These are phyloP conservation scores for Stellera chamaejasme DNA, from an alignment of 345 rosid genomes.

Conservation along the genomic window DNA sequence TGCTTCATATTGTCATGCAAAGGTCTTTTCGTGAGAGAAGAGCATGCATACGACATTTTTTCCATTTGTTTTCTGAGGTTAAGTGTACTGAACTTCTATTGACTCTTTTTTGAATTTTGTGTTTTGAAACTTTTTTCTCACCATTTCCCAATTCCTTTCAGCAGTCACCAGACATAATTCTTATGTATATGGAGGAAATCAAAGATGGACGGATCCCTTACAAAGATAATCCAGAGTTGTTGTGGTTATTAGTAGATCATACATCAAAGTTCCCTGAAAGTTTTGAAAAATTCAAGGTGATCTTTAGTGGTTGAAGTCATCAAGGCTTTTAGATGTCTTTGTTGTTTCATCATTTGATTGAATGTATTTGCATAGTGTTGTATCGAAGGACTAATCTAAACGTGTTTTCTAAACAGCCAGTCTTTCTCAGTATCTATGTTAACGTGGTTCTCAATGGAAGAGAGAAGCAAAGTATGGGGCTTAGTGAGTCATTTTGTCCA, in stretches of 20 bases:
- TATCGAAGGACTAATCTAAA: constrained; percentile 5
- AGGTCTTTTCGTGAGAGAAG: constrained; percentile 61
- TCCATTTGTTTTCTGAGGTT: constrained; percentile 81
- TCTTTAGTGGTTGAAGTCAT: background rate
- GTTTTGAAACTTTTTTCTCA: constrained; percentile 4
- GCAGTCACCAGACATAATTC: constrained; percentile 65
- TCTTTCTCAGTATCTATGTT: constrained; percentile 70
- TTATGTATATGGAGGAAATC: constrained; percentile 50
- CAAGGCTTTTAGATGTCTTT: background rate
- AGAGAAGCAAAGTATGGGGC: constrained; percentile 55
- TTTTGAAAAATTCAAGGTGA: constrained; percentile 65
- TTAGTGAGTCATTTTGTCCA: constrained; percentile 58
- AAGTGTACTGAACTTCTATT: background rate
- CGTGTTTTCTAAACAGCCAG: constrained; percentile 42
- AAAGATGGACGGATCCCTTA: constrained; percentile 57
- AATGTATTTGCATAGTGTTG: background rate
- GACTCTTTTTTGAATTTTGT: constrained; percentile 8
- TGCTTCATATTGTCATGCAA: constrained; percentile 53
- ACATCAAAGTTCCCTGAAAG: constrained; percentile 37
- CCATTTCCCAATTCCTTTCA: constrained; percentile 18
- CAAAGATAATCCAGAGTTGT: constrained; percentile 65
- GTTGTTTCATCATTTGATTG: constrained; percentile 7
- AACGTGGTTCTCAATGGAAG: constrained; percentile 72
- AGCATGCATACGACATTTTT: constrained; percentile 59
- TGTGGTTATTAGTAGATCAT: constrained; percentile 63